Evolutionary conservation across 2,329 filamentous ascomycete genomes (phyloP).

Genomic region (Dothidotthia symphoricarpi): DNA sequence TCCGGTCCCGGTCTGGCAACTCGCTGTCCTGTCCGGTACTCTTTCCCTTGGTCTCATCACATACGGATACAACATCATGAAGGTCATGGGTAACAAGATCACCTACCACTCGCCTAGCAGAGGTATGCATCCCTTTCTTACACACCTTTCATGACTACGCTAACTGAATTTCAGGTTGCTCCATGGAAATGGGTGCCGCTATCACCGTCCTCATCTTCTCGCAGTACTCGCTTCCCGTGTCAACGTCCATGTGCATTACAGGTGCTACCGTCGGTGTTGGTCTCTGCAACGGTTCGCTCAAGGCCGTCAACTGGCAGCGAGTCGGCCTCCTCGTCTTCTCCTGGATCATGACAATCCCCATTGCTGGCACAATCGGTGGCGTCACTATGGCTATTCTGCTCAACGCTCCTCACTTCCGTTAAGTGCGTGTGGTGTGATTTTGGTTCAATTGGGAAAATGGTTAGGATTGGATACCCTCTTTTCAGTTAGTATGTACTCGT

Average conservation of each 20-base stretch:
- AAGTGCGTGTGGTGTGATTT: slow-evolving; percentile 3
- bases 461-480: slow-evolving; percentile 4
- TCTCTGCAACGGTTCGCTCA: slow-evolving; percentile 69
- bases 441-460: not conserved
- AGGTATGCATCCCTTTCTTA: too few species aligned
- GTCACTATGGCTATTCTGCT: slow-evolving; percentile 50
- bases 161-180: slow-evolving; percentile 52
- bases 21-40: slow-evolving; percentile 64
- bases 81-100: slow-evolving; percentile 80
- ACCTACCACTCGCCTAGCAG: slow-evolving; percentile 64
- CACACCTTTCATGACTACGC: slow-evolving; percentile 1
- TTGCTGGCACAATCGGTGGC: slow-evolving; percentile 57
- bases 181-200: slow-evolving; percentile 78
- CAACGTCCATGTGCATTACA: slow-evolving; percentile 68
- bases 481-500: too few species aligned
- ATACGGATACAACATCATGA: slow-evolving; percentile 84
- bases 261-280: slow-evolving; percentile 76
- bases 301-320: slow-evolving; percentile 71
- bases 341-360: slow-evolving; percentile 64
- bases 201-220: slow-evolving; percentile 75
- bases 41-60: slow-evolving; percentile 67
- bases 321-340: slow-evolving; percentile 65
- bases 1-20: slow-evolving; percentile 70
- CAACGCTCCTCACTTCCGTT: slow-evolving; percentile 57
- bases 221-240: slow-evolving; percentile 72